Conservation (phyloP, 129 eudicot genomes). For the Flaveria bidentis region DNA sequence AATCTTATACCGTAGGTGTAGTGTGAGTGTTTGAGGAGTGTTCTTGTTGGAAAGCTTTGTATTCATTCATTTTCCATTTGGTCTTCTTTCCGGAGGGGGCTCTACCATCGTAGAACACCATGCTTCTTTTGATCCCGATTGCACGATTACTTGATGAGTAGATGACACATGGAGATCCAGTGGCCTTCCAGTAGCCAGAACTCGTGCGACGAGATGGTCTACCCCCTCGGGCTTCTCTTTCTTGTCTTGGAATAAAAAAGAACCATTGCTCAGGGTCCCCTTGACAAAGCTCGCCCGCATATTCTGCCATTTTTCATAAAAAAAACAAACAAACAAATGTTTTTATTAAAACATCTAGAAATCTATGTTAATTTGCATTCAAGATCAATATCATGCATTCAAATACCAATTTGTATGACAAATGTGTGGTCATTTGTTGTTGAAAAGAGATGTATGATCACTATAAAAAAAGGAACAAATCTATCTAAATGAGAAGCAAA, state of each 20-base stretch:
- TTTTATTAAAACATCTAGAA: no score
- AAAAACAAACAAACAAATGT: neutral
- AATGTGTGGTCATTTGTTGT: no score
- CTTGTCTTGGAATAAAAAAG: slow-evolving; percentile 59
- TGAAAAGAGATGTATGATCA: no score
- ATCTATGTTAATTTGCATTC: no score
- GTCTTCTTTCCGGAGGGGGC: slow-evolving; percentile 64
- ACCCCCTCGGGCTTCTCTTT: slow-evolving; percentile 65
- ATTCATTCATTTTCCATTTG: slow-evolving; percentile 77
- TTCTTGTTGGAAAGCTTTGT: slow-evolving; percentile 41
- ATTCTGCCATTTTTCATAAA: slow-evolving; percentile 27
- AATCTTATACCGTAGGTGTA: slow-evolving; percentile 32
- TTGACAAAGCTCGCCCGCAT: slow-evolving; percentile 52
- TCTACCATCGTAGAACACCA: slow-evolving; percentile 71
- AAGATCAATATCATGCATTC: neutral
- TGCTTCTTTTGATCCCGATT: slow-evolving; percentile 59
- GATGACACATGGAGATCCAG: slow-evolving; percentile 58
- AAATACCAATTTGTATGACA: no score
- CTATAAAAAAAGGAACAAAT: no score
- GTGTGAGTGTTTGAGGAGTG: slow-evolving; percentile 27
- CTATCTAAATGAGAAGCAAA: no score
- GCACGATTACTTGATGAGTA: slow-evolving; percentile 48
- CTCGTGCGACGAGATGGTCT: slow-evolving; percentile 57
- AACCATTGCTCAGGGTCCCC: slow-evolving; percentile 70
- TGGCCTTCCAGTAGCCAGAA: slow-evolving; percentile 70